Evolutionary conservation across 495 filamentous ascomycete species (phyloP).

Genomic region (Penicillium dipodomyicola): DNA sequence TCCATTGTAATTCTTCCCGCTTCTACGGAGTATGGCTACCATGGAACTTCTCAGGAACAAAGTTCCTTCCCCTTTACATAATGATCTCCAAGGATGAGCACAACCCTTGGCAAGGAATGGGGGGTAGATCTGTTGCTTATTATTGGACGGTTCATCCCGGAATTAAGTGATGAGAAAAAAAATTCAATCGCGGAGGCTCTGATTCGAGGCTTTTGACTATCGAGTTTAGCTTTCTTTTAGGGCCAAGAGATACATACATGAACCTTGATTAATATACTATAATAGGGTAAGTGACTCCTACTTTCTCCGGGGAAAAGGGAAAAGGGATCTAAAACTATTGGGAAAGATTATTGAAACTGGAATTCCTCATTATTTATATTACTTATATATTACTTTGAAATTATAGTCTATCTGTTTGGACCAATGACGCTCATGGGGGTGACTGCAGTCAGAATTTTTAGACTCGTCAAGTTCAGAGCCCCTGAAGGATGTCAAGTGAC

Average conservation of each 20-base stretch:
- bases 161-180: background rate
- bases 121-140: slow-evolving; percentile 20
- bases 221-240: background rate
- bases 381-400: slow-evolving; percentile 1
- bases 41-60: slow-evolving; percentile 13
- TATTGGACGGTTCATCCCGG: background rate
- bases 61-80: slow-evolving; percentile 25
- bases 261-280: background rate
- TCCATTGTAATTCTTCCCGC: slow-evolving; percentile 8
- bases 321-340: background rate
- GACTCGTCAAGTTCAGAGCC: slow-evolving; percentile 8
- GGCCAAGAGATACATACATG: background rate
- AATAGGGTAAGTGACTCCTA: background rate
- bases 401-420: background rate
- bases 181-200: slow-evolving; percentile 7
- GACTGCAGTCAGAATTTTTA: slow-evolving; percentile 9
- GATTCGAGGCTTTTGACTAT: slow-evolving; percentile 6
- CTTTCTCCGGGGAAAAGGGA: slow-evolving; percentile 2
- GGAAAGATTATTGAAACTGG: background rate
- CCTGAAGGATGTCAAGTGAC: slow-evolving; percentile 17
- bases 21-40: slow-evolving; percentile 1
- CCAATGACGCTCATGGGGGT: background rate
- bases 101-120: slow-evolving; percentile 17
- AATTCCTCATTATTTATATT: background rate
- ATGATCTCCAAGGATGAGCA: slow-evolving; percentile 17